Conservation (phyloP, 768 basidiomycete genomes). For the Mycena epipterygia region DNA sequence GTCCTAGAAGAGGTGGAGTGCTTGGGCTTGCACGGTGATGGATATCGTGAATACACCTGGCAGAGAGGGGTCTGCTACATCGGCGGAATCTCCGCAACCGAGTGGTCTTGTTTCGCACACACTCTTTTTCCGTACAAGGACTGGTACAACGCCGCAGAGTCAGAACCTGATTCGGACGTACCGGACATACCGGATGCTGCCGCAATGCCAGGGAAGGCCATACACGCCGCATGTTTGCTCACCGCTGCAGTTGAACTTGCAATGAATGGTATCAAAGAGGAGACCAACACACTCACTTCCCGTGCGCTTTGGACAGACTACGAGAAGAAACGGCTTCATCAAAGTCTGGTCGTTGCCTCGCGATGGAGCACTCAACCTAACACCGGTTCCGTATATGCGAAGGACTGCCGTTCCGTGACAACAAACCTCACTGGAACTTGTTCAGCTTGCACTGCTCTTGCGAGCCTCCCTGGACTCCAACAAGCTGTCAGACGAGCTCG, state of each 20-base stretch:
- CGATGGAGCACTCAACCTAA: neutral
- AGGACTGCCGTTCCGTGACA: neutral
- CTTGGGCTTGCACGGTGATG: neutral
- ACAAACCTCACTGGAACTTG: neutral
- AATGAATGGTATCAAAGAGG: neutral
- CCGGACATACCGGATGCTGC: neutral
- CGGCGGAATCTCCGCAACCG: constrained; percentile 5
- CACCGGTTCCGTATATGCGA: constrained; percentile 3
- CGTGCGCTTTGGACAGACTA: constrained; percentile 2
- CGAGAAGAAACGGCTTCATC: constrained; percentile 8
- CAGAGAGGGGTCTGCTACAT: neutral
- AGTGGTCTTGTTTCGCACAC: neutral
- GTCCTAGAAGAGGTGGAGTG: neutral
- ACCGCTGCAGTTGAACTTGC: neutral
- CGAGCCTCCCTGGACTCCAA: neutral
- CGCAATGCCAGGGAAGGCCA: neutral
- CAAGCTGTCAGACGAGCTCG: constrained; percentile 1
- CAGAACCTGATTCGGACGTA: neutral
- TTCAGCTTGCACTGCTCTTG: constrained; percentile 5
- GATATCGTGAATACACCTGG: constrained; percentile 5
- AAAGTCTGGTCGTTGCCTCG: neutral
- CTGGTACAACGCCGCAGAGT: neutral
- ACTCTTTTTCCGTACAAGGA: neutral
- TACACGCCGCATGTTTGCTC: neutral
- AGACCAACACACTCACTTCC: neutral